Evolutionary conservation across 179 eudicot species (phyloP).

Genomic region (Beta corolliflora): DNA sequence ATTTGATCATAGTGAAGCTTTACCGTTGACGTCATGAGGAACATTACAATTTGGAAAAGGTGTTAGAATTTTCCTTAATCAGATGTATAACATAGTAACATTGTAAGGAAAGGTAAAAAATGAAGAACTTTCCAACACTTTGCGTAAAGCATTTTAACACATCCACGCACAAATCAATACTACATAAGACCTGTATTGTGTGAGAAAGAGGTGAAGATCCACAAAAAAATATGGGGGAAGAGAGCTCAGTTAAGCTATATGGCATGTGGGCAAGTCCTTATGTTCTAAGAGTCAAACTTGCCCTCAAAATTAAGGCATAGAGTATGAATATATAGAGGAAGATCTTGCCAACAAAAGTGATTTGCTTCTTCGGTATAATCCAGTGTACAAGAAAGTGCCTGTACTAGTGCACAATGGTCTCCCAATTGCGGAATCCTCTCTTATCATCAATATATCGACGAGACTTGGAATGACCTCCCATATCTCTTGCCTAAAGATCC

Average conservation of each 20-base stretch:
- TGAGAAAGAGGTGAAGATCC: background rate
- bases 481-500: constrained; percentile 37
- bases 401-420: constrained; percentile 35
- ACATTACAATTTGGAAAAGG: too few species aligned
- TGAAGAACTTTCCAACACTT: too few species aligned
- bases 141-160: background rate
- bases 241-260: constrained; percentile 21
- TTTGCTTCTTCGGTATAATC: constrained; percentile 28
- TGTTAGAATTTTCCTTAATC: too few species aligned
- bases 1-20: too few species aligned
- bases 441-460: constrained; percentile 38
- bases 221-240: constrained; percentile 14
- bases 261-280: constrained; percentile 34
- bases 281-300: constrained; percentile 13
- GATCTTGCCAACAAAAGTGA: constrained; percentile 31
- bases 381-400: constrained; percentile 40
- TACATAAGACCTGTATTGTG: background rate
- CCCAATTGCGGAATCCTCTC: constrained; percentile 25
- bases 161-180: background rate
- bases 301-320: constrained; percentile 30
- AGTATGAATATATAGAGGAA: constrained; percentile 34
- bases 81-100: too few species aligned
- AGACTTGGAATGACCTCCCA: constrained; percentile 29
- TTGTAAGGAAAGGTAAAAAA: too few species aligned
- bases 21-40: too few species aligned